These are phyloP conservation scores for Populus deltoides DNA, from an alignment of 345 rosid genomes.

Conservation along the genomic window DNA sequence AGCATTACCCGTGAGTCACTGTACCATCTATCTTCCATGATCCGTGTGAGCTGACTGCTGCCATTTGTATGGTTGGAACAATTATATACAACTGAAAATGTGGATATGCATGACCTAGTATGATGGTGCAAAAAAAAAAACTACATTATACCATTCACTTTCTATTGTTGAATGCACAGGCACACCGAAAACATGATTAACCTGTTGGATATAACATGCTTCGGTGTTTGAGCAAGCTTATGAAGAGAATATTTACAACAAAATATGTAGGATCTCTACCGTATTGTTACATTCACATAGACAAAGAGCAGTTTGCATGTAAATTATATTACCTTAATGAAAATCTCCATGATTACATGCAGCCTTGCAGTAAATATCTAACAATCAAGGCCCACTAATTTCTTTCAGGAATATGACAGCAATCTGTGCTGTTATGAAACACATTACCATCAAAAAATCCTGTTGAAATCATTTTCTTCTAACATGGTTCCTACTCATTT, in stretches of 20 bases:
- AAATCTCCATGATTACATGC: not conserved
- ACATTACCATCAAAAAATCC: not conserved
- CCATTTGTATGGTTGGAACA: not conserved
- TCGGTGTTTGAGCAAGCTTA: too few species aligned
- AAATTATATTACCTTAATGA: too few species aligned
- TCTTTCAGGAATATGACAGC: not conserved
- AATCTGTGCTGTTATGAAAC: not conserved
- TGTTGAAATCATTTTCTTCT: not conserved
- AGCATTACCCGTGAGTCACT: constrained; percentile 75
- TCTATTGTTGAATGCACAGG: constrained; percentile 3
- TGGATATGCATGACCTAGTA: not conserved
- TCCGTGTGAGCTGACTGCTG: not conserved
- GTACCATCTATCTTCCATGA: constrained; percentile 1
- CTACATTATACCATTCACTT: not conserved
- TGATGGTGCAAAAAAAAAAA: too few species aligned
- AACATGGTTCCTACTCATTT: not conserved
- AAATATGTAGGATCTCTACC: too few species aligned
- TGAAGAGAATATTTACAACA: too few species aligned
- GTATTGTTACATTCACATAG: too few species aligned
- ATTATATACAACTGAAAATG: not conserved
- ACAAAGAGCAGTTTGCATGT: too few species aligned
- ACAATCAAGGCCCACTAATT: not conserved
- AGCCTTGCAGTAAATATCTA: not conserved
- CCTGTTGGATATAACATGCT: not conserved
- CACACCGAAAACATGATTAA: not conserved